Evolutionary conservation across 495 filamentous ascomycete genomes (phyloP), one percentile per base, ranked within the genome.

Genomic region (Penicillium taxi): DNA sequence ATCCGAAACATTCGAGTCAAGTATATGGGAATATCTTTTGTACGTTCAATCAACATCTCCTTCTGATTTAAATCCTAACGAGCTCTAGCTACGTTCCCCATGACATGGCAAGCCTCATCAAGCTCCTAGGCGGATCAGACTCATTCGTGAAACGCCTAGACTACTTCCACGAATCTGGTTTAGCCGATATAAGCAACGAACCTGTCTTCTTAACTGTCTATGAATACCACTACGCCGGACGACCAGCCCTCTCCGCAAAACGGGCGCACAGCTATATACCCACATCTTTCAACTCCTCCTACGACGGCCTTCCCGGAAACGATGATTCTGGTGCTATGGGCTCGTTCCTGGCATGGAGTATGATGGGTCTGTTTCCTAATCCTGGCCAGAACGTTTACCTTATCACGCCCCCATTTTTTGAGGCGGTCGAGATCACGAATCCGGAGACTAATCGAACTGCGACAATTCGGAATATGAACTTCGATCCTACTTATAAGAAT

Each of bases 111-210:
- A 60, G 66, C 2, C 49, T 85, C 9, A 75, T 85, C 26, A 67
- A 57, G 3, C 56, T 70, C 0, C 70, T 80, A 6, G 81, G 80
- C 8, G 81, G 82, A 0, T 63, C 74, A 0, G 52, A 65, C 0
- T 42, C 58, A 9, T 87, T 84, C 35, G 64, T 80, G 14, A 50
- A 65, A 13, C 75, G 81, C 1, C 69, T 87, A 0, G 59, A 77
- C 53, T 86, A 77, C 61, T 66, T 84, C 16, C 81, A 85, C 52
- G 72, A 77, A 37, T 73, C 75, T 4, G 65, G 65, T 0, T 70
- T 86, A 1, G 75, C 78, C 18, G 80, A 84, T 43, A 78, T 85
- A 26, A 75, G 80, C 13, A 82, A 87, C 48, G 82, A 87, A 40
- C 81, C 77, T 5, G 67, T 80, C 1, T 84, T 85, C 53, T 56